Conservation (phyloP, 1,284 basidiomycete species). For the Cryptococcus floricola region DNA sequence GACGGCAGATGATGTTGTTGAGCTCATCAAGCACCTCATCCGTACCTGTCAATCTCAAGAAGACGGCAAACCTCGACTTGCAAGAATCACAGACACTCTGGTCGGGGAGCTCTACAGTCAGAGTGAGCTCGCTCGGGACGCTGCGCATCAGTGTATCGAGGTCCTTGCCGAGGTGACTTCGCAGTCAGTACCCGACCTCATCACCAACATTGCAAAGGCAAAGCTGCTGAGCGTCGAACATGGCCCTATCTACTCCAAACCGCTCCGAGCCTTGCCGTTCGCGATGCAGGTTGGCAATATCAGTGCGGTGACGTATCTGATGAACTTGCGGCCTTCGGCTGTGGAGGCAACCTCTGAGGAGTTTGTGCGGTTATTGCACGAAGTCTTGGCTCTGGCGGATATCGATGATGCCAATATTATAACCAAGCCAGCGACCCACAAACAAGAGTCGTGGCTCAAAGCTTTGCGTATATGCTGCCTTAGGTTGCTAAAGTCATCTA, state of each 20-base stretch:
- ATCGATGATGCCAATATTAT: slow-evolving; percentile 85
- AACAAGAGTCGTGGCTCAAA: slow-evolving; percentile 76
- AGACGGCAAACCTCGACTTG: slow-evolving; percentile 48
- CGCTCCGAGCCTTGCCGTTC: slow-evolving; percentile 92
- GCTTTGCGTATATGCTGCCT: slow-evolving; percentile 95
- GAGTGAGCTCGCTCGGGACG: slow-evolving; percentile 78
- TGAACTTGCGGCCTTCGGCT: slow-evolving; percentile 76
- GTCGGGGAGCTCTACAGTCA: slow-evolving; percentile 86
- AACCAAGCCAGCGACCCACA: slow-evolving; percentile 69
- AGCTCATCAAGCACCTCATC: slow-evolving; percentile 74
- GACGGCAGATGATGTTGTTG: slow-evolving; percentile 73
- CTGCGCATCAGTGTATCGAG: slow-evolving; percentile 77
- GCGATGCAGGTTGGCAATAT: slow-evolving; percentile 98
- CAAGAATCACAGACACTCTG: slow-evolving; percentile 73
- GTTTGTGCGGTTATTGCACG: slow-evolving; percentile 84
- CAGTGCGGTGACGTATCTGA: slow-evolving; percentile 90
- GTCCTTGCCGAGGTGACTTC: slow-evolving; percentile 73
- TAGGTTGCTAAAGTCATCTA: slow-evolving; percentile 85
- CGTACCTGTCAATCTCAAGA: slow-evolving; percentile 60
- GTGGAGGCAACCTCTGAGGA: slow-evolving; percentile 82
- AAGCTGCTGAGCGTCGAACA: slow-evolving; percentile 63
- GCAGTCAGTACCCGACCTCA: slow-evolving; percentile 69
- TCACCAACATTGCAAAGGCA: slow-evolving; percentile 74
- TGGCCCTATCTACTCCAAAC: slow-evolving; percentile 86
- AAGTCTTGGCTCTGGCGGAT: slow-evolving; percentile 91